Conservation (phyloP, 2,329 filamentous ascomycete genomes). For the Nemania sp. region DNA sequence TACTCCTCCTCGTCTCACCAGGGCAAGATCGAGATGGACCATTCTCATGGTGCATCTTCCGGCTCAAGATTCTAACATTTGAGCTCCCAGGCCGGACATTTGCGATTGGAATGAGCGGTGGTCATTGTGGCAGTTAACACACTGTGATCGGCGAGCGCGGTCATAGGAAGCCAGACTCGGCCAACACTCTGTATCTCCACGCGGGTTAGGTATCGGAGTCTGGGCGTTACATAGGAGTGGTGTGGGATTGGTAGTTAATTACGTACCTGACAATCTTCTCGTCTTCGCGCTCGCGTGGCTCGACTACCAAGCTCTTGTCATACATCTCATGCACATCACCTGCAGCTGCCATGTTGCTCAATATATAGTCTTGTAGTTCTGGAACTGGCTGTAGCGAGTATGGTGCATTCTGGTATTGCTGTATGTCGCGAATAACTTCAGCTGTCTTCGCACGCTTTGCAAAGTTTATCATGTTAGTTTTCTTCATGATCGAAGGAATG, state of each 20-base stretch:
- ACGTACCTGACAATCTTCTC: slow-evolving; percentile 98
- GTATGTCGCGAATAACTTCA: slow-evolving; percentile 97
- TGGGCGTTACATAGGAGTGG: background rate
- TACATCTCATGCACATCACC: slow-evolving; percentile 99
- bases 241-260: background rate
- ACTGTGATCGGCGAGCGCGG: slow-evolving; percentile 16
- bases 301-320: slow-evolving; percentile 90
- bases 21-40: background rate
- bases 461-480: slow-evolving; percentile 97
- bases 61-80: background rate
- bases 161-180: slow-evolving; percentile 65
- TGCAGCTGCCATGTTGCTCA: slow-evolving; percentile 93
- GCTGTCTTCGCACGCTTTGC: slow-evolving; percentile 97
- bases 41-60: background rate
- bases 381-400: slow-evolving; percentile 87
- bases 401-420: slow-evolving; percentile 98
- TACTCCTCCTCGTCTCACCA: background rate
- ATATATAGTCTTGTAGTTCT: slow-evolving; percentile 94
- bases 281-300: slow-evolving; percentile 94
- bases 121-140: background rate
- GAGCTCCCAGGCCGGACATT: background rate
- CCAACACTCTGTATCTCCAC: slow-evolving; percentile 54
- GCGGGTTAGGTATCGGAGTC: slow-evolving; percentile 32
- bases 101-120: background rate
- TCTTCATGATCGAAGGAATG: slow-evolving; percentile 94